Percentiles rank a stretch among this genome's conserved stretches.
Evolutionary conservation across 208 protist genomes (phyloP).

Genomic region (Leptomonas pyrrhocoris): DNA sequence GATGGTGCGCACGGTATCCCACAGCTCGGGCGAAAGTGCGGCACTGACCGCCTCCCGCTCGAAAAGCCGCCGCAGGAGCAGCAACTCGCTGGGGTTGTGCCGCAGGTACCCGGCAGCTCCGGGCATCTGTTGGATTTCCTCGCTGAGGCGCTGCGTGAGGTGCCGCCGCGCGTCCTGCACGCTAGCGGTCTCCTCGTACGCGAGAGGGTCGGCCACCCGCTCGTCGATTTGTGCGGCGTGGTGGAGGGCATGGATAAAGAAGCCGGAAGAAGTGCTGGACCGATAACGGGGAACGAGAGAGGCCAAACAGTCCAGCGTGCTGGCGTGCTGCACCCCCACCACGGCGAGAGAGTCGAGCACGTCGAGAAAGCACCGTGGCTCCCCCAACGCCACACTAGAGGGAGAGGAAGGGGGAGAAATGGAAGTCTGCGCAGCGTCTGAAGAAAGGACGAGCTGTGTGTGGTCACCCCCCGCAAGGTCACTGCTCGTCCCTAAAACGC

Average conservation of each 20-base stretch:
- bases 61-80: conserved; percentile 68
- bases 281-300: conserved; percentile 15
- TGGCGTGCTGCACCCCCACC: conserved; percentile 25
- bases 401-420: not conserved
- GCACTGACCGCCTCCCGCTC: conserved; percentile 48
- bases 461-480: too few relatives aligned
- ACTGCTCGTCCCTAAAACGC: not conserved
- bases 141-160: conserved; percentile 27
- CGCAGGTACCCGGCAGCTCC: conserved; percentile 21
- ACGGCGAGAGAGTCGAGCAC: conserved; percentile 34
- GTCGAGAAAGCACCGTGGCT: conserved; percentile 21
- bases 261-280: not conserved
- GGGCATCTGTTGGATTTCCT: conserved; percentile 15
- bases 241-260: conserved; percentile 63
- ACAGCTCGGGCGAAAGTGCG: conserved; percentile 52
- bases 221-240: conserved; percentile 31
- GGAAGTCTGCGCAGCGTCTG: not conserved
- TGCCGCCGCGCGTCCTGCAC: conserved; percentile 23
- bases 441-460: not conserved
- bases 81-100: conserved; percentile 48
- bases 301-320: conserved; percentile 20
- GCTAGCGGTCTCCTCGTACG: conserved; percentile 25
- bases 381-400: not conserved
- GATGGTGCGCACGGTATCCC: conserved; percentile 68
- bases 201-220: conserved; percentile 32